Evolutionary conservation across 768 basidiomycete species (phyloP).

Genomic region (Tricholoma sp.): DNA sequence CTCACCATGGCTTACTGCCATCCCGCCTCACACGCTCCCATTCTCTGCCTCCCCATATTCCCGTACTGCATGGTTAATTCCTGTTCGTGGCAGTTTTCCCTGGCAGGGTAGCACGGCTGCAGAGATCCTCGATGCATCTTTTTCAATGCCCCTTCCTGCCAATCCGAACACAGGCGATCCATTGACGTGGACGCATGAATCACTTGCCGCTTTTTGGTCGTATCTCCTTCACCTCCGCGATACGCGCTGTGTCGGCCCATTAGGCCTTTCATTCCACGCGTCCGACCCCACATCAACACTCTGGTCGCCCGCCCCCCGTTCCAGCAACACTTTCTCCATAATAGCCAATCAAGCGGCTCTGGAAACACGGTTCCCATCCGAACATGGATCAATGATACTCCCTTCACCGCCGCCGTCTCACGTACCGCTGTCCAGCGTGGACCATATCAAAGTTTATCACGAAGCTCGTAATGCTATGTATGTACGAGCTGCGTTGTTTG

Average conservation of each 20-base stretch:
- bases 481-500: conserved; percentile 46
- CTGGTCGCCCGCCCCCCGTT: neutral
- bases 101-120: conserved; percentile 43
- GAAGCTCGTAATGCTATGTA: conserved; percentile 43
- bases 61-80: conserved; percentile 54
- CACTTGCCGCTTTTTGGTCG: conserved; percentile 43
- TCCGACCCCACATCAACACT: conserved; percentile 1
- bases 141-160: conserved; percentile 16
- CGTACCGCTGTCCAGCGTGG: conserved; percentile 26
- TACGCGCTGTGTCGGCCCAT: conserved; percentile 32
- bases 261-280: conserved; percentile 47
- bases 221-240: conserved; percentile 39
- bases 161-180: conserved; percentile 14
- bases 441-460: conserved; percentile 59
- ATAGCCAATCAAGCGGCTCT: neutral
- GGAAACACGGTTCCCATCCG: neutral
- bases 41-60: conserved; percentile 24
- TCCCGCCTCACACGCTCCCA: conserved; percentile 29
- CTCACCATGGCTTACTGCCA: conserved; percentile 29
- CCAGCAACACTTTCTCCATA: neutral
- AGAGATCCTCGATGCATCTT: conserved; percentile 27
- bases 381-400: neutral
- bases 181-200: conserved; percentile 43
- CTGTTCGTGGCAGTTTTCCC: conserved; percentile 47
- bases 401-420: neutral